A percentile compares a stretch with the other conserved stretches of the same genome.
phyloP scores from a whole-genome alignment of 169 alveolate species.

The Plasmodium knowlesi region DNA sequence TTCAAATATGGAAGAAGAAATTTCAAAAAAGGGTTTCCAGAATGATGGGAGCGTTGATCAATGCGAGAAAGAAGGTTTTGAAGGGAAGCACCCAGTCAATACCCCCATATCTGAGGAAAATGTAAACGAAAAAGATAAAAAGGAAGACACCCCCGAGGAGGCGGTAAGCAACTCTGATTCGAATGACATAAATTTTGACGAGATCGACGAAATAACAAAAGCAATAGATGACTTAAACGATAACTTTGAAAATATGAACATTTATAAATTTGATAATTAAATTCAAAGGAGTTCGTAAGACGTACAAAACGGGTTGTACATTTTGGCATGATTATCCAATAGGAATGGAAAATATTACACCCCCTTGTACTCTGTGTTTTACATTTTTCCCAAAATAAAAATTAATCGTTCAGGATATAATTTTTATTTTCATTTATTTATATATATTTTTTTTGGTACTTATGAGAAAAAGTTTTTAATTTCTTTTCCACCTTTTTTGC shows the following conservation, averaged over 20 bases:
- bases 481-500: background rate
- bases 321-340: background rate
- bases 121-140: background rate
- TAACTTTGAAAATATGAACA: slow-evolving; percentile 71
- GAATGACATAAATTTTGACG: slow-evolving; percentile 61
- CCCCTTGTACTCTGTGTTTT: background rate
- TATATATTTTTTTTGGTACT: background rate
- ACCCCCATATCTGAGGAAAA: background rate
- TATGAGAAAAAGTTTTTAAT: background rate
- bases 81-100: background rate
- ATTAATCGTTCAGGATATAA: background rate
- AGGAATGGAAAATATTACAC: background rate
- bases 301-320: background rate
- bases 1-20: background rate
- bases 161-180: slow-evolving; percentile 12
- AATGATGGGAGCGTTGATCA: background rate
- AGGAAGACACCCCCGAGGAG: background rate
- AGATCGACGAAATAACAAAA: slow-evolving; percentile 65
- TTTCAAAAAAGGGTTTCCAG: background rate
- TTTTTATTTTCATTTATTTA: background rate
- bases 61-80: background rate
- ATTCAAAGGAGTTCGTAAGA: background rate
- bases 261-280: slow-evolving; percentile 59
- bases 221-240: slow-evolving; percentile 62
- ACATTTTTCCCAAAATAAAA: background rate